Base-by-base conservation (phyloP, 2,329 filamentous ascomycete genomes). In the Huntiella decipiens region DNA sequence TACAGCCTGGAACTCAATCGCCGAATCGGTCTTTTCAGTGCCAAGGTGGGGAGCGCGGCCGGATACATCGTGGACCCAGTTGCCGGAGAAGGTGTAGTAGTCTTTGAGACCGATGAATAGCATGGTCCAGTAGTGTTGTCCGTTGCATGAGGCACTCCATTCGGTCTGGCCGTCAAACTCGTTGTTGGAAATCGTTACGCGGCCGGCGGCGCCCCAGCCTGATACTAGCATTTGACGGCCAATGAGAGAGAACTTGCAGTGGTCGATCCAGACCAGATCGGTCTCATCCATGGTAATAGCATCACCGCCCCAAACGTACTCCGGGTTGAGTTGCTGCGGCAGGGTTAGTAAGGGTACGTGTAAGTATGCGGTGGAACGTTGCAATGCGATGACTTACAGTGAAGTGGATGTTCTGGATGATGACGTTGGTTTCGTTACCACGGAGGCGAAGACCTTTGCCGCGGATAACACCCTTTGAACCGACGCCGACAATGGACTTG, bases 61-160 rank as follows among this genome's bases (percentile, higher is more conserved):
- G 2, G 62, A 63, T 15, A 61, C 58, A 52, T 66, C 55, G 55
- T 66, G 63, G 52, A 66, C 56, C 53, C 63, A 66, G 56, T 68
- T 67, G 38, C 59, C 57, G 44, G 60, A 57, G 46, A 67, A 52
- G 6, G 65, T 68, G 38, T 63, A 56, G 28, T 59, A 53, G 48
- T 66, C 65, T 15, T 54, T 54, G 7, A 58, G 56, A 7, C 61
- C 64, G 35, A 57, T 55, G 50, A 67, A 58, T 45, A 65, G 60
- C 44, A 65, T 56, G 3, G 56, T 58, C 66, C 65, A 68, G 57
- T 69, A 69, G 52, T 66, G 64, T 38, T 68, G 57, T 17, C 56
- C 56, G 47, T 68, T 62, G 51, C 66, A 68, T 19, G 57, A 58
- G 7, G 63, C 58, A 1, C 64, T 66, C 53, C 60, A 65, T 17